These are phyloP conservation scores for Babesia sp. DNA, from an alignment of 169 alveolate species.

Conservation along the genomic window DNA sequence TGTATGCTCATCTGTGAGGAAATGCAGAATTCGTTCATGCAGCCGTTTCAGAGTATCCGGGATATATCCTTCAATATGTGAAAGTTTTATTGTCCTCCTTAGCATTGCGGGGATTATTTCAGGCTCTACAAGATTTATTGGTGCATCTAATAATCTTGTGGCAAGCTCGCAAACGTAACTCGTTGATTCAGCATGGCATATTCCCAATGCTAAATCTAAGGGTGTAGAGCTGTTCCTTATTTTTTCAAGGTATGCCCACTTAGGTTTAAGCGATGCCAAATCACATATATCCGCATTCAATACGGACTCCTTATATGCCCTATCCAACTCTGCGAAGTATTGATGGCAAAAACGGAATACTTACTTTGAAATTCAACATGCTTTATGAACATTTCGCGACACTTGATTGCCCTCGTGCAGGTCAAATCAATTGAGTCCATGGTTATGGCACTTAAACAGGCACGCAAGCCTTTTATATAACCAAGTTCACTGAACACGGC, in stretches of 20 bases:
- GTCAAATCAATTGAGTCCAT: neutral
- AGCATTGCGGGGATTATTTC: conserved; percentile 28
- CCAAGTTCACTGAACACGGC: neutral
- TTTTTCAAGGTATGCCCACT: no score
- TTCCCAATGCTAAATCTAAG: conserved; percentile 7
- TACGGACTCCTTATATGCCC: neutral
- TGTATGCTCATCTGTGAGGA: neutral
- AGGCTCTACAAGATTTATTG: neutral
- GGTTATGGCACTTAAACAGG: neutral
- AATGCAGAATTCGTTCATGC: neutral
- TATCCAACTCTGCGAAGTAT: neutral
- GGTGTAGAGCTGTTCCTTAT: no score
- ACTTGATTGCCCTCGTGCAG: conserved; percentile 9
- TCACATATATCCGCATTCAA: neutral
- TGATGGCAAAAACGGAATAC: neutral
- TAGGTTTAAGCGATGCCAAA: no score
- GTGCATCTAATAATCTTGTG: neutral
- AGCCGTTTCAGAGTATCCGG: neutral
- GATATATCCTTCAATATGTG: neutral
- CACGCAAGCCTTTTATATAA: neutral
- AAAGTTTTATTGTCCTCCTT: neutral
- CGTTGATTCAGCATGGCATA: neutral
- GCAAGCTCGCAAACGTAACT: neutral
- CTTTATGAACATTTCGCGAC: neutral
- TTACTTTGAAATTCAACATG: neutral